These are phyloP conservation scores for Saksenaea vasiformis DNA, from an alignment of 371 early-diverging fungal species.

Conservation along the genomic window DNA sequence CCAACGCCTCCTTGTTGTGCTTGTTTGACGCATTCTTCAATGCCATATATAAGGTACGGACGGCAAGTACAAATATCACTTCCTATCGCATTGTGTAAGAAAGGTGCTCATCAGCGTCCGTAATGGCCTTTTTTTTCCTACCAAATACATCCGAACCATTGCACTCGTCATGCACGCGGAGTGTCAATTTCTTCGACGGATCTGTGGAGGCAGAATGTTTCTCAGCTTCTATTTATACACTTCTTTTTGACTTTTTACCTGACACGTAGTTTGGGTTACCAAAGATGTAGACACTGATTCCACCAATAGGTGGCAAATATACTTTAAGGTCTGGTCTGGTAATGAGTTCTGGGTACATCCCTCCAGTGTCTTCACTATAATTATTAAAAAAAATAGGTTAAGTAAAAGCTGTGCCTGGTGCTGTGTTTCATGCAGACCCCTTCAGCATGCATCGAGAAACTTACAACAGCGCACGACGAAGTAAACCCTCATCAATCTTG, in stretches of 20 bases:
- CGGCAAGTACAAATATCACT: conserved; percentile 94
- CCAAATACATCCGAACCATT: conserved; percentile 96
- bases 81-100: conserved; percentile 32
- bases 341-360: conserved; percentile 96
- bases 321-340: conserved; percentile 94
- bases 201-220: conserved; percentile 43
- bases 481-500: conserved; percentile 80
- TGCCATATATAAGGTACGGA: conserved; percentile 93
- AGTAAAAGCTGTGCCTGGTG: not conserved
- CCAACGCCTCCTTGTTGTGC: conserved; percentile 95
- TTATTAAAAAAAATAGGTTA: not conserved
- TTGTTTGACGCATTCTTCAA: conserved; percentile 87
- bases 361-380: conserved; percentile 67
- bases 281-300: conserved; percentile 92
- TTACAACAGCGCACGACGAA: conserved; percentile 86
- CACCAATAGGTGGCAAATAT: conserved; percentile 95
- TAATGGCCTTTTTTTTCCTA: no score
- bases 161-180: conserved; percentile 93
- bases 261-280: conserved; percentile 81
- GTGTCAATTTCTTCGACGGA: conserved; percentile 80
- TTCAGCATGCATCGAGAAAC: conserved; percentile 14
- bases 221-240: not conserved
- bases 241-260: conserved; percentile 28
- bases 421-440: not conserved
- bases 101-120: conserved; percentile 5